Conservation (phyloP, 768 basidiomycete genomes). For the Lactarius vividus region DNA sequence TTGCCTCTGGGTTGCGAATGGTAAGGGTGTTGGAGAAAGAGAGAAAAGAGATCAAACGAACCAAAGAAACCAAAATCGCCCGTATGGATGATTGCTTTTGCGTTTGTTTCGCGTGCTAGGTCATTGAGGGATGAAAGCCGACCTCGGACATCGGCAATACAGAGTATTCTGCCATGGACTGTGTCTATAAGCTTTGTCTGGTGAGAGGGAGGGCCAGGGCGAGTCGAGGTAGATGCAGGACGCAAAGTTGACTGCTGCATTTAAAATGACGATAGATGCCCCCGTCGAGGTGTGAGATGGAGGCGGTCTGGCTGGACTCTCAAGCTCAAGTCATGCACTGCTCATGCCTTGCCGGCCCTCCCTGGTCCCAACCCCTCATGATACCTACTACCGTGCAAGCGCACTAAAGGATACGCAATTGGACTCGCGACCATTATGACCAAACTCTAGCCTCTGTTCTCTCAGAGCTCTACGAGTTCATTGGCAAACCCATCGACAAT, state of each 20-base stretch:
- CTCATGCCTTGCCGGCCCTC: no score
- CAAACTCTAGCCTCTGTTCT: no score
- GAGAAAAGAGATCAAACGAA: constrained; percentile 30
- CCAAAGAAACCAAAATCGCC: constrained; percentile 99
- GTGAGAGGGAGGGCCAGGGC: constrained; percentile 58
- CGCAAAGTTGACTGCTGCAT: constrained; percentile 54
- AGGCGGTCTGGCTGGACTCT: no score
- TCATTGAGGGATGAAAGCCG: constrained; percentile 85
- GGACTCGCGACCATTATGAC: no score
- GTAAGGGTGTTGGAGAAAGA: constrained; percentile 23
- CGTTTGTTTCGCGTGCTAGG: constrained; percentile 84
- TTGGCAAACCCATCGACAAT: no score
- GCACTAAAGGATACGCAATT: no score
- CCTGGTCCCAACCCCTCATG: no score
- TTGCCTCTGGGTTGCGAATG: constrained; percentile 50
- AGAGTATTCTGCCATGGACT: constrained; percentile 79
- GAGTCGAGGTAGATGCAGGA: constrained; percentile 59
- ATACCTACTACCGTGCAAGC: no score
- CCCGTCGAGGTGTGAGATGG: no score
- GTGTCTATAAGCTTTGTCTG: constrained; percentile 80
- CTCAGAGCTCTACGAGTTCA: no score
- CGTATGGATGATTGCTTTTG: constrained; percentile 92
- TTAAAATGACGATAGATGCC: neutral
- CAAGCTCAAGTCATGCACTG: no score
- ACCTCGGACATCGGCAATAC: constrained; percentile 92